Evolutionary conservation across 2,329 filamentous ascomycete species (phyloP).

Genomic region (Colletotrichum acutatum): DNA sequence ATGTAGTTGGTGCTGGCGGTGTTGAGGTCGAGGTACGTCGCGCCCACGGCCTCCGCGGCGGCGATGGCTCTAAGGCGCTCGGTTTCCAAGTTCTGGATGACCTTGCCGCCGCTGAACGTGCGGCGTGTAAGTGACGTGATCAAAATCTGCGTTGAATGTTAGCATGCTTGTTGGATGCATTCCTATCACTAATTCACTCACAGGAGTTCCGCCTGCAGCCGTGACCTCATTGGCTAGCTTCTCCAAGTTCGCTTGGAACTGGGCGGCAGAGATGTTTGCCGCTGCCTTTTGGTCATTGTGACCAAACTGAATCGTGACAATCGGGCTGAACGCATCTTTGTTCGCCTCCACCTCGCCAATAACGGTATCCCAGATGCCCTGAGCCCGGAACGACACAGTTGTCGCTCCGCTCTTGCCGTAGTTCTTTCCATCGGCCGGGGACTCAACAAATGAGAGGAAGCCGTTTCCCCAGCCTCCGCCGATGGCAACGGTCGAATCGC

Average conservation of each 20-base stretch:
- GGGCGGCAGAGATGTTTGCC: conserved; percentile 55
- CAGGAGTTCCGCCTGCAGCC: conserved; percentile 55
- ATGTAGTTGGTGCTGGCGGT: conserved; percentile 60
- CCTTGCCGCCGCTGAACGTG: conserved; percentile 54
- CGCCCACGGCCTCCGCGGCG: conserved; percentile 53
- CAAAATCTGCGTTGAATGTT: conserved; percentile 49
- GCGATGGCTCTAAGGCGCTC: conserved; percentile 58
- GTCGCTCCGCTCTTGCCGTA: conserved; percentile 67
- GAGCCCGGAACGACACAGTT: conserved; percentile 63
- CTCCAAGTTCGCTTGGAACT: conserved; percentile 64
- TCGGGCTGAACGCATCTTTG: conserved; percentile 40
- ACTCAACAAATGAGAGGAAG: conserved; percentile 61
- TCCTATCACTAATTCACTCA: conserved; percentile 35
- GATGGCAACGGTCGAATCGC: conserved; percentile 60
- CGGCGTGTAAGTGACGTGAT: conserved; percentile 66
- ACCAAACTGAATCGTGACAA: conserved; percentile 61
- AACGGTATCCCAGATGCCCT: conserved; percentile 63
- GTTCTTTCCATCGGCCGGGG: conserved; percentile 63
- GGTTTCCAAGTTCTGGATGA: conserved; percentile 59
- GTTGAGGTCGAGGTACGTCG: conserved; percentile 62
- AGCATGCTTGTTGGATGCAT: conserved; percentile 14
- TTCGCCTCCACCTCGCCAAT: conserved; percentile 54
- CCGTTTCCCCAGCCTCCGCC: conserved; percentile 69
- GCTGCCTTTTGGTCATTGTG: conserved; percentile 70
- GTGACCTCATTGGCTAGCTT: conserved; percentile 56